These are phyloP conservation scores for Petunia hybrid DNA, from an alignment of 305 asterid genomes.

Conservation along the genomic window DNA sequence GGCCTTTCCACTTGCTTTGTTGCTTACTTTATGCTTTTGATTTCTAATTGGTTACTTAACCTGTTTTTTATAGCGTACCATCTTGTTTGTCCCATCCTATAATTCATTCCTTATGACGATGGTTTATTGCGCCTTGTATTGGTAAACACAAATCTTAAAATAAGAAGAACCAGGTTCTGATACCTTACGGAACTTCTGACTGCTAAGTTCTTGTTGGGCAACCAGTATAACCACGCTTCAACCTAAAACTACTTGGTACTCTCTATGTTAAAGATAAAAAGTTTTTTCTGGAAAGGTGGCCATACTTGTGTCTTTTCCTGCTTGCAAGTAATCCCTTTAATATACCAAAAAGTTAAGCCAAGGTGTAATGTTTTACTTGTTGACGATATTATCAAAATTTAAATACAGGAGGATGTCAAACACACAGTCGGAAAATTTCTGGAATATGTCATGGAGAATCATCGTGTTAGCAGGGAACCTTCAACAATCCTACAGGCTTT, in stretches of 20 bases:
- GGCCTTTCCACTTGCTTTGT: conserved; percentile 1
- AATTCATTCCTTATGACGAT: conserved; percentile 11
- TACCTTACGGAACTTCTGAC: conserved; percentile 6
- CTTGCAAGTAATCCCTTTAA: conserved; percentile 7
- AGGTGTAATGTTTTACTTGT: neutral
- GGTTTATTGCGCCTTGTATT: conserved; percentile 1
- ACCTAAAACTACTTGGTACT: conserved; percentile 13
- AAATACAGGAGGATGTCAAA: conserved; percentile 78
- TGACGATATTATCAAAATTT: conserved; percentile 35
- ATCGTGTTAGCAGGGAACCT: conserved; percentile 65
- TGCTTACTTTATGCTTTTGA: conserved; percentile 15
- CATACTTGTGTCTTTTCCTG: conserved; percentile 5
- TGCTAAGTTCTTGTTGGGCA: neutral
- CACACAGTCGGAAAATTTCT: conserved; percentile 54
- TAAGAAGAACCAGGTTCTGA: conserved; percentile 1
- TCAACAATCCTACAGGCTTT: conserved; percentile 74
- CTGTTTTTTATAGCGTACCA: neutral
- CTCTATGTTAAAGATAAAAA: neutral
- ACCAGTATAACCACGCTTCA: conserved; percentile 1
- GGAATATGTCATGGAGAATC: conserved; percentile 79
- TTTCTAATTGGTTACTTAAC: neutral
- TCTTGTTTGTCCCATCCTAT: conserved; percentile 1
- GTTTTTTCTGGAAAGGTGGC: conserved; percentile 1
- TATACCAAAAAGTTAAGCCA: conserved; percentile 13
- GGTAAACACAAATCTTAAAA: neutral